These are phyloP conservation scores for Plasmodium vinckei DNA, from an alignment of 169 alveolate genomes.

Conservation along the genomic window DNA sequence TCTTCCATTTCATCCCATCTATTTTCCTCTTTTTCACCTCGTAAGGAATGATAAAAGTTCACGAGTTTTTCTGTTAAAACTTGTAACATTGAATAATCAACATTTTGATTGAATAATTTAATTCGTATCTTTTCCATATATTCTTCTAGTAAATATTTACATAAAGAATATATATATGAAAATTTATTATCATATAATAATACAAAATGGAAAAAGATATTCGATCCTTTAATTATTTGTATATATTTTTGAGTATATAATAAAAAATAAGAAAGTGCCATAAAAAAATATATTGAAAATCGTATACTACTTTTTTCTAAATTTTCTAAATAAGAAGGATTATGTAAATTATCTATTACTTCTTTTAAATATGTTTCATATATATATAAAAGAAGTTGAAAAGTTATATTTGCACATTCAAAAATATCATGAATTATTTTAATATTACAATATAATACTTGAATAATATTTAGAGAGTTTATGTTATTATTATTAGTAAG, in stretches of 20 bases:
- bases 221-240: constrained; percentile 19
- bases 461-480: constrained; percentile 8
- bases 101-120: constrained; percentile 25
- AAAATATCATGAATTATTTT: constrained; percentile 46
- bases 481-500: neutral
- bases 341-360: constrained; percentile 8
- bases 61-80: constrained; percentile 2
- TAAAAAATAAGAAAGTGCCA: constrained; percentile 32
- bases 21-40: neutral
- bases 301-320: constrained; percentile 44
- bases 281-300: constrained; percentile 40
- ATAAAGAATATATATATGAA: constrained; percentile 7
- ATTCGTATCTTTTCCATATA: constrained; percentile 47
- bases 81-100: constrained; percentile 16
- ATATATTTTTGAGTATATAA: constrained; percentile 37
- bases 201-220: neutral
- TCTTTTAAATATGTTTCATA: constrained; percentile 57
- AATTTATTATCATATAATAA: constrained; percentile 17
- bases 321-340: neutral
- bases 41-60: neutral
- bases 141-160: constrained; percentile 42
- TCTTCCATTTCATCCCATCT: neutral
- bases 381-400: constrained; percentile 27
- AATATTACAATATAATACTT: constrained; percentile 27
- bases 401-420: constrained; percentile 34